Evolutionary conservation across 345 rosid genomes (phyloP), one percentile per base, ranked within the genome.

Genomic region (Stellera chamaejasme): DNA sequence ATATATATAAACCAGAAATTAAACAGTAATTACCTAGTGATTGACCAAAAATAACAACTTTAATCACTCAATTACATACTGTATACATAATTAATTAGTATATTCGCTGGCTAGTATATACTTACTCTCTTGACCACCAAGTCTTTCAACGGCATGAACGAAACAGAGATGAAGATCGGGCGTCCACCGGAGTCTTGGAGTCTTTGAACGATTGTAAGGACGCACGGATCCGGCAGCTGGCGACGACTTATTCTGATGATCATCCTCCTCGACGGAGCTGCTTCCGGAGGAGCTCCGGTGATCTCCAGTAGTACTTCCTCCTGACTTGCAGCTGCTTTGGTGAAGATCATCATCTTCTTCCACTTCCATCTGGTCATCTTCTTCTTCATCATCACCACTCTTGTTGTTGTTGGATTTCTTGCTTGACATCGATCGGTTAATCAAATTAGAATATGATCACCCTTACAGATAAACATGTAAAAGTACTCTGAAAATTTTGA

Each of bases 121-220:
- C 95, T 79, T 63, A 87, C 95, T 79, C 4, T 81, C 95, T 78
- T 79, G 79, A n/a, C 95, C 91, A 66, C 95, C 95, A 52, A 87
- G 63, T 55, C 77, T 83, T 72, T 83, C 83, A 36, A 87, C 82
- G 12, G 95, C 91, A 64, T 78, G 84, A 76, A 78, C 68, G 78
- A 87, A 87, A 75, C 88, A 70, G 59, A 81, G 78, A 78, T 87
- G 95, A 48, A 87, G 95, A 72, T 83, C 95, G 9, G 91, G 84
- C 28, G 91, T 79, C 95, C 95, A 87, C 59, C 91, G 72, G 16
- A 87, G 78, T 68, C 95, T 74, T 0, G 91, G 84, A 66, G 74
- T 68, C 82, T 76, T 83, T 9, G 91, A 87, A 28, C 95, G 82
- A 51, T 64, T 72, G 65, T 85, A 83, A 32, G 72, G 82, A 69